A percentile compares a stretch with the other conserved stretches of the same genome.
Conservation (phyloP, 2,329 filamentous ascomycete species). For the Xylaria sp. region DNA sequence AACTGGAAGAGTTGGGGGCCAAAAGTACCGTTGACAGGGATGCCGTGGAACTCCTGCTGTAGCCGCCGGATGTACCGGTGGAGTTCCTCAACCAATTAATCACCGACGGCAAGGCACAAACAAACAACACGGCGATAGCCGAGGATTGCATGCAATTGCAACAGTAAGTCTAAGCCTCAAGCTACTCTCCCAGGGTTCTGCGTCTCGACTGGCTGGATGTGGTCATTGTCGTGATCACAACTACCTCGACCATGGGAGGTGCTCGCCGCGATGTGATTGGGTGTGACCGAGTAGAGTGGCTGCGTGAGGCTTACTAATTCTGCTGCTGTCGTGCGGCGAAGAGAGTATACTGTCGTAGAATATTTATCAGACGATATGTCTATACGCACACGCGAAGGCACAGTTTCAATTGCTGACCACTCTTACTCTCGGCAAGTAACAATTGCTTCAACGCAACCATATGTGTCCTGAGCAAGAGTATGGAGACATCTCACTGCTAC, state of each 20-base stretch:
- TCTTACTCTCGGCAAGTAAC: no score
- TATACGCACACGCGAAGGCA: no score
- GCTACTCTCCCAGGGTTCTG: not conserved
- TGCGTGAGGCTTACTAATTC: not conserved
- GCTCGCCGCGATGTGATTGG: not conserved
- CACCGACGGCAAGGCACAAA: not conserved
- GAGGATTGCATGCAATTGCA: not conserved
- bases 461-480: no score
- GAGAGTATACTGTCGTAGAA: no score
- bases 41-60: constrained; percentile 11
- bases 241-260: not conserved
- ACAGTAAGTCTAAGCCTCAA: constrained; percentile 22
- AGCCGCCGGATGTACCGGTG: constrained; percentile 16
- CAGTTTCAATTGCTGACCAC: no score
- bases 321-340: not conserved
- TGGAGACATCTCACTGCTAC: no score
- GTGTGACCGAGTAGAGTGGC: not conserved
- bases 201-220: constrained; percentile 9
- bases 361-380: no score
- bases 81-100: not conserved
- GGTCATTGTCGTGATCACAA: not conserved
- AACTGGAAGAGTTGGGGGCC: constrained; percentile 15
- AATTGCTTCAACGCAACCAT: no score
- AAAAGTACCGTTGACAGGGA: constrained; percentile 7
- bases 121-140: not conserved